A percentile compares a stretch with the other conserved stretches of the same genome.
Evolutionary conservation across 306 rosid genomes (phyloP).

Genomic region (Gynostemma pentaphyllum): DNA sequence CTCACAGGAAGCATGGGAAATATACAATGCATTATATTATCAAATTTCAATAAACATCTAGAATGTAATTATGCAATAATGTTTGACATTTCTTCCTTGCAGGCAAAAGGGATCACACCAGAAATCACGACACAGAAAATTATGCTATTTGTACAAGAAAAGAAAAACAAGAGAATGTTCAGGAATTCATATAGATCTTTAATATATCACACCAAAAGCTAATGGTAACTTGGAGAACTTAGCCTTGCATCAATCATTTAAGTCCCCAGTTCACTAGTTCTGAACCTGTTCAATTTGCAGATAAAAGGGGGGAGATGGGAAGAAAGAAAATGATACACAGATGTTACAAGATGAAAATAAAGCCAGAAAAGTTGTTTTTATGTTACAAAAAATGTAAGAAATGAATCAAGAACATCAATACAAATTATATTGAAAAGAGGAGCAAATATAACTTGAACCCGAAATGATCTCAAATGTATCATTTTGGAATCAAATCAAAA

Average conservation of each 20-base stretch:
- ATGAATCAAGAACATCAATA: constrained; percentile 3
- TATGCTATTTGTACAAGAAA: background rate
- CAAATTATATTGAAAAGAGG: background rate
- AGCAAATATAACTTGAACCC: background rate
- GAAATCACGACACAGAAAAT: background rate
- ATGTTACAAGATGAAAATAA: background rate
- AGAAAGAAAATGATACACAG: background rate
- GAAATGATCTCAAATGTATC: background rate
- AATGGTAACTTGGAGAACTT: background rate
- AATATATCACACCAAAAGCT: background rate
- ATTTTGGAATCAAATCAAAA: background rate
- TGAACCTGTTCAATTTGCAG: background rate
- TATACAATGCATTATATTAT: background rate
- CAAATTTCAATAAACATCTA: background rate
- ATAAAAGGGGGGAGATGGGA: no score
- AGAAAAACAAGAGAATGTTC: background rate
- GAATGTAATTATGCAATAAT: background rate
- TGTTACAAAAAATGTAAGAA: constrained; percentile 1
- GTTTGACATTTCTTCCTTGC: background rate
- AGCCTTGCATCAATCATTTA: background rate
- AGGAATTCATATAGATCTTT: background rate
- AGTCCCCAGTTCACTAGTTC: background rate
- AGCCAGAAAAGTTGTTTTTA: constrained; percentile 1
- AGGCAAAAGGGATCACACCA: background rate
- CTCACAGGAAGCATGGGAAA: background rate